Evolutionary conservation across 129 eudicot genomes (phyloP).

Genomic region (Helichrysum umbraculigerum): DNA sequence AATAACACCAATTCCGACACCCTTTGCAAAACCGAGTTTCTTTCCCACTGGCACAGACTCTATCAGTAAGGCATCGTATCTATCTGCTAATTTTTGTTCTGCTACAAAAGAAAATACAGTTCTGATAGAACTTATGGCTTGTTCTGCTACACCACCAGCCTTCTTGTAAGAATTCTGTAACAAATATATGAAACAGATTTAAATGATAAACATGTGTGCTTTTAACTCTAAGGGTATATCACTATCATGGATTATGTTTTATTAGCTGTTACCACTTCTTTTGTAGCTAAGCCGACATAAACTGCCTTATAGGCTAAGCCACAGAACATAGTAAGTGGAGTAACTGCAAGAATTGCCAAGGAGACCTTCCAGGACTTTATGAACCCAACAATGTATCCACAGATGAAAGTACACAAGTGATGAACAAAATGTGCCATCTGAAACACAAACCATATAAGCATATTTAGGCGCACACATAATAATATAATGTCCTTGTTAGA

Average conservation of each 20-base stretch:
- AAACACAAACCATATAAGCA: slow-evolving; percentile 12
- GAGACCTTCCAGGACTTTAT: slow-evolving; percentile 65
- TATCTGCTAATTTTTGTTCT: slow-evolving; percentile 56
- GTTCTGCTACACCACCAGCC: slow-evolving; percentile 81
- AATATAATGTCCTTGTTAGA: background rate
- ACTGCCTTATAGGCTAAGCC: slow-evolving; percentile 81
- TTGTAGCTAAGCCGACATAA: slow-evolving; percentile 70
- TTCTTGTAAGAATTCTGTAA: slow-evolving; percentile 63
- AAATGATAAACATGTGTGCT: background rate
- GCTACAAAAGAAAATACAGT: slow-evolving; percentile 86
- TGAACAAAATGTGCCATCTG: slow-evolving; percentile 87
- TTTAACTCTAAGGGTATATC: background rate
- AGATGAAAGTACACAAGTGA: slow-evolving; percentile 72
- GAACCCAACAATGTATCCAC: slow-evolving; percentile 74
- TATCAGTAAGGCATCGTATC: slow-evolving; percentile 47
- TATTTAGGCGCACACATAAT: background rate
- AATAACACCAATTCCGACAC: slow-evolving; percentile 73
- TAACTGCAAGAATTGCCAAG: slow-evolving; percentile 71
- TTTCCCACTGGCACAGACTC: slow-evolving; percentile 62
- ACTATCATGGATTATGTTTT: background rate
- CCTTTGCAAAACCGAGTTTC: slow-evolving; percentile 83
- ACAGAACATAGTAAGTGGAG: slow-evolving; percentile 84
- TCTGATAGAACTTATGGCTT: slow-evolving; percentile 78
- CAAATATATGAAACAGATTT: background rate
- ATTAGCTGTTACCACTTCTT: slow-evolving; percentile 62